These are phyloP conservation scores for Moricandia arvensis DNA, from an alignment of 345 rosid species.

Conservation along the genomic window DNA sequence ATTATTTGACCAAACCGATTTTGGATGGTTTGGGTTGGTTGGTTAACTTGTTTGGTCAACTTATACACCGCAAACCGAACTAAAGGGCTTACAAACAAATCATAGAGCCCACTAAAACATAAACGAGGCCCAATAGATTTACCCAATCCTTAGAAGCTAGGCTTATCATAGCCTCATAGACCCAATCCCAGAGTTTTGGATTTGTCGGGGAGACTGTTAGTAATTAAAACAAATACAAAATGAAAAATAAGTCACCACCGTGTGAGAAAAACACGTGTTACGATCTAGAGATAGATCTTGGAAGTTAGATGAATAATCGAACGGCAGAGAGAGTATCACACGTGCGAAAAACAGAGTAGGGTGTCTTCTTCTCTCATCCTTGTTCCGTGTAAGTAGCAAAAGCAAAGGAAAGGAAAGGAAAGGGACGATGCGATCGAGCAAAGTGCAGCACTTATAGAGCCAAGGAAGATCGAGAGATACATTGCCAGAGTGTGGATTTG, in stretches of 20 bases:
- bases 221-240: not conserved
- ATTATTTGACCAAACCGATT: slow-evolving; percentile 6
- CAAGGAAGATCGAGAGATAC: not conserved
- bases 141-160: not conserved
- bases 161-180: slow-evolving; percentile 25
- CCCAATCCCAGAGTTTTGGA: slow-evolving; percentile 8
- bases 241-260: slow-evolving; percentile 15
- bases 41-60: not conserved
- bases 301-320: slow-evolving; percentile 33
- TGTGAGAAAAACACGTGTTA: slow-evolving; percentile 37
- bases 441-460: slow-evolving; percentile 21
- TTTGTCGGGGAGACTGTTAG: not conserved
- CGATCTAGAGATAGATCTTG: slow-evolving; percentile 12
- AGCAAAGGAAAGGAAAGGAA: not conserved
- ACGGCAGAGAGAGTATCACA: slow-evolving; percentile 28
- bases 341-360: slow-evolving; percentile 29
- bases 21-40: not conserved
- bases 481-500: slow-evolving; percentile 18
- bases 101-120: too few relatives aligned
- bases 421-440: slow-evolving; percentile 39
- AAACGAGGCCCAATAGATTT: not conserved
- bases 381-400: slow-evolving; percentile 17
- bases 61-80: not conserved
- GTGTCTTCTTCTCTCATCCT: slow-evolving; percentile 10
- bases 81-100: not conserved